A percentile compares a stretch with the other conserved stretches of the same genome.
phyloP scores from a whole-genome alignment of 2,329 filamentous ascomycete genomes.

The Verticillium nonalfalfae region DNA sequence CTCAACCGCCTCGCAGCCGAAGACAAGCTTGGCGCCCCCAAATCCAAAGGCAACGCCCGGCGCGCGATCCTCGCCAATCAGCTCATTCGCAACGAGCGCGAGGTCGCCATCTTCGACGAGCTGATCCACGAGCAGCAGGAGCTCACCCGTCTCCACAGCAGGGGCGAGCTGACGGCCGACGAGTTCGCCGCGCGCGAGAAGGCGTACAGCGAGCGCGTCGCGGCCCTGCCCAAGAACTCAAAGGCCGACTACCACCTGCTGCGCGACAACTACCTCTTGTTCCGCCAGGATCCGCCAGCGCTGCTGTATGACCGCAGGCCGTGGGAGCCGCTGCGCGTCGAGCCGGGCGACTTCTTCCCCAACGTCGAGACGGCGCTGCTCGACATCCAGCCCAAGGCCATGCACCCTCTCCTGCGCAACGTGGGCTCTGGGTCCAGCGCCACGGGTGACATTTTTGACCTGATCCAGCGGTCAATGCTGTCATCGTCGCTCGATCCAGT shows the following conservation, averaged over 20 bases:
- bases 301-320: conserved; percentile 64
- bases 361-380: conserved; percentile 50
- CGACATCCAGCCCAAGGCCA: conserved; percentile 58
- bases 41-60: conserved; percentile 9
- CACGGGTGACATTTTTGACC: conserved; percentile 43
- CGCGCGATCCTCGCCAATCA: conserved; percentile 21
- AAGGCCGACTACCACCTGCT: conserved; percentile 28
- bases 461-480: conserved; percentile 40
- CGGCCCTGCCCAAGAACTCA: conserved; percentile 22
- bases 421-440: conserved; percentile 31
- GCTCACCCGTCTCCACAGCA: conserved; percentile 14
- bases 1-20: conserved; percentile 22
- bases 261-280: conserved; percentile 49
- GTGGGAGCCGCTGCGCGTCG: conserved; percentile 61
- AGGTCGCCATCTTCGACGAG: conserved; percentile 17
- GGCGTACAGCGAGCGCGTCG: conserved; percentile 27
- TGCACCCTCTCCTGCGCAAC: conserved; percentile 41
- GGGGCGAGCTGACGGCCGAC: conserved; percentile 9
- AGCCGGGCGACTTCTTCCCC: conserved; percentile 61
- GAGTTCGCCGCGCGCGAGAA: conserved; percentile 21
- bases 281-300: conserved; percentile 40
- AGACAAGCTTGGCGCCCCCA: conserved; percentile 7
- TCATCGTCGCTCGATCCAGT: conserved; percentile 25
- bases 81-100: conserved; percentile 14
- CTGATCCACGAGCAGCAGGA: conserved; percentile 26